phyloP scores from a whole-genome alignment of 148 eudicot genomes.

The Rheum nobile region DNA sequence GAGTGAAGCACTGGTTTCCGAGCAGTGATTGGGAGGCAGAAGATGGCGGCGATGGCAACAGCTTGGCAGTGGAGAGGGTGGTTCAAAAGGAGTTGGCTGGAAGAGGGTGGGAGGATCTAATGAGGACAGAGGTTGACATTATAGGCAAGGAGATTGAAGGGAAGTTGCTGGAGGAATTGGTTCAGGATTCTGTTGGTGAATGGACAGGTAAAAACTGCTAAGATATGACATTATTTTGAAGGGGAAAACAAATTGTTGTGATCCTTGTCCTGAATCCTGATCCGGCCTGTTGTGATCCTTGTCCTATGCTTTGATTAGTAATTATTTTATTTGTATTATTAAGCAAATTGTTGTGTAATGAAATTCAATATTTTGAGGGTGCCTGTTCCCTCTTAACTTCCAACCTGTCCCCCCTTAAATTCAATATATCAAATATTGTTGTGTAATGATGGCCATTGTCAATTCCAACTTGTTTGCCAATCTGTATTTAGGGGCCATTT shows the following conservation, averaged over 20 bases:
- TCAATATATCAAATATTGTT: no score
- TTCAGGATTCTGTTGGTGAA: constrained; percentile 55
- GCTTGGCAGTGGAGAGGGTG: constrained; percentile 53
- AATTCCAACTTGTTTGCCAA: neutral
- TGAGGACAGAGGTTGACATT: constrained; percentile 40
- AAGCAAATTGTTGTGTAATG: neutral
- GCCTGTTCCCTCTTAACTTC: neutral
- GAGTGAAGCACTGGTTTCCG: constrained; percentile 47
- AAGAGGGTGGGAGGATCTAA: constrained; percentile 44
- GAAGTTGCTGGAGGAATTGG: constrained; percentile 65
- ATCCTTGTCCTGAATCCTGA: neutral
- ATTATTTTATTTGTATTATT: neutral
- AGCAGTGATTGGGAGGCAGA: constrained; percentile 21
- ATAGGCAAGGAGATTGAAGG: constrained; percentile 58
- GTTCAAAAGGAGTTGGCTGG: constrained; percentile 75
- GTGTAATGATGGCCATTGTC: no score
- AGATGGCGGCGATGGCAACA: constrained; percentile 33
- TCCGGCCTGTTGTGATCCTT: neutral
- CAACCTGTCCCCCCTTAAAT: no score
- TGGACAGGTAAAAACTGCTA: constrained; percentile 33
- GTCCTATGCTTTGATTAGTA: neutral
- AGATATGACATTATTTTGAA: neutral
- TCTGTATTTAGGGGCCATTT: neutral
- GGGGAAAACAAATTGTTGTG: neutral
- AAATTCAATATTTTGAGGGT: neutral